Evolutionary conservation across 768 basidiomycete species (phyloP).

Genomic region (Pleurotus tuber-regium): DNA sequence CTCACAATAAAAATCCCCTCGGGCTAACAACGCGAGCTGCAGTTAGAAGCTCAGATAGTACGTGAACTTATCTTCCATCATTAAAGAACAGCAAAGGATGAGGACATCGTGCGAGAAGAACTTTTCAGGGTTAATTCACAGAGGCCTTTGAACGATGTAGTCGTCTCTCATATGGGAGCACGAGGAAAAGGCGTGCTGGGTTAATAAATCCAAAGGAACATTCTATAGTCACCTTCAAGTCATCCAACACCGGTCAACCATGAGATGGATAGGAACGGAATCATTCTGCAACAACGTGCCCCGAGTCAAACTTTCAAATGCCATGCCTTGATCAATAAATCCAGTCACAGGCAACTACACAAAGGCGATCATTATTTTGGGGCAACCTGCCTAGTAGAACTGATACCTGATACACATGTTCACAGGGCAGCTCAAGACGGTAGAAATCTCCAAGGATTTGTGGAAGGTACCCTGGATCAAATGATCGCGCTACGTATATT

Average conservation of each 20-base stretch:
- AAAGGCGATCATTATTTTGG: slow-evolving; percentile 9
- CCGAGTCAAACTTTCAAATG: background rate
- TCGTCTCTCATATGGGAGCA: background rate
- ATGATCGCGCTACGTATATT: slow-evolving; percentile 1
- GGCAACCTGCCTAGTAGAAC: background rate
- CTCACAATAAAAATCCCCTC: too few relatives aligned
- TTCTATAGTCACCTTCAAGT: too few relatives aligned
- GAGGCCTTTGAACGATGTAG: background rate
- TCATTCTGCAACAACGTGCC: slow-evolving; percentile 1
- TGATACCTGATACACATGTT: slow-evolving; percentile 1
- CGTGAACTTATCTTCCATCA: slow-evolving; percentile 6
- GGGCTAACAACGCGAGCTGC: too few relatives aligned
- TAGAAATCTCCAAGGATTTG: slow-evolving; percentile 7
- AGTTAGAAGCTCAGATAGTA: background rate
- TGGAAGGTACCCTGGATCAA: slow-evolving; percentile 8
- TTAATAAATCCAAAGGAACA: background rate
- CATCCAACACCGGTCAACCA: background rate
- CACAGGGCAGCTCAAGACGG: slow-evolving; percentile 3
- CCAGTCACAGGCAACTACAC: background rate
- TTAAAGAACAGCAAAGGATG: slow-evolving; percentile 9
- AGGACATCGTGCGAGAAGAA: background rate
- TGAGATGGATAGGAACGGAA: slow-evolving; percentile 3
- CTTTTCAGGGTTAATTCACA: background rate
- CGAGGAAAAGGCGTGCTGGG: slow-evolving; percentile 3
- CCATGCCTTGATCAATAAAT: background rate